Percentiles rank a stretch among this genome's conserved stretches.
These are phyloP conservation scores for Aspergillus hiratsukae DNA, from an alignment of 2,329 filamentous ascomycete species.

Conservation along the genomic window DNA sequence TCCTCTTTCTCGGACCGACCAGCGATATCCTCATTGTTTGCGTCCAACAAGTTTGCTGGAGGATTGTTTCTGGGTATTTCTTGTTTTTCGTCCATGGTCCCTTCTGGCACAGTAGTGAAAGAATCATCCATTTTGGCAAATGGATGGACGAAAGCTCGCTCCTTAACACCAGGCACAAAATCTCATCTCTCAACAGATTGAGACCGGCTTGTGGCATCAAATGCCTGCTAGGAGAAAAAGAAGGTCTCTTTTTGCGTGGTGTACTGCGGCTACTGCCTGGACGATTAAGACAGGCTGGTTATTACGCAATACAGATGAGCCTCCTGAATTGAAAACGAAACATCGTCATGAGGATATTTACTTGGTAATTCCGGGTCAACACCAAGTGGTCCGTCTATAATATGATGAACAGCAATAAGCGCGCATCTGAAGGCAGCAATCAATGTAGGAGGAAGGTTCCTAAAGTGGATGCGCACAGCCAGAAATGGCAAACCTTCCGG, in stretches of 20 bases:
- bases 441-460: not conserved
- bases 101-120: not conserved
- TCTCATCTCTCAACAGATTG: not conserved
- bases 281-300: not conserved
- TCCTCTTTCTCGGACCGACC: slow-evolving; percentile 35
- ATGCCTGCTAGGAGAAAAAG: not conserved
- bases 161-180: not conserved
- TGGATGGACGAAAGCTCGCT: not conserved
- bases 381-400: not conserved
- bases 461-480: not conserved
- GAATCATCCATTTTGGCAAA: not conserved
- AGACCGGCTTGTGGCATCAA: not conserved
- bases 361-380: not conserved
- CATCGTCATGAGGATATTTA: not conserved
- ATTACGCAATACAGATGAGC: not conserved
- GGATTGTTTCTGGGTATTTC: not conserved
- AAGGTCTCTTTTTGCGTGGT: not conserved
- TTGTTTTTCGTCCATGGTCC: slow-evolving; percentile 1
- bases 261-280: not conserved
- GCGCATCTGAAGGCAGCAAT: not conserved
- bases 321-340: not conserved
- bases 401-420: not conserved
- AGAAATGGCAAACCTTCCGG: not conserved
- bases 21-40: slow-evolving; percentile 3
- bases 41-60: slow-evolving; percentile 1